Conservation (phyloP, 352 stramenopile species). For the Phytophthora constricta region DNA sequence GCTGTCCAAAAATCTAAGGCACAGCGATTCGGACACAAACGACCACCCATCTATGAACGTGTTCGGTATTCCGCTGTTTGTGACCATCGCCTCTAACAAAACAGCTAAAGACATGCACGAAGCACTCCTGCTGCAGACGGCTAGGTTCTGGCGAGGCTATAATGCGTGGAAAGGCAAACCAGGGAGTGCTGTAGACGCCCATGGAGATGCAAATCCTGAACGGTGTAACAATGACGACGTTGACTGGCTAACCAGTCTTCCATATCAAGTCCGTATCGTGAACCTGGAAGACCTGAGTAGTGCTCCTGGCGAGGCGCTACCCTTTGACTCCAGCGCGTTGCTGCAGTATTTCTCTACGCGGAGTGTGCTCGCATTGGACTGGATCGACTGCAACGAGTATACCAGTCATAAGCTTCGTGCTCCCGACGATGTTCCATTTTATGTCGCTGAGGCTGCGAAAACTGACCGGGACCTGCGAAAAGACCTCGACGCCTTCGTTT, state of each 20-base stretch:
- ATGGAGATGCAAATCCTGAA: neutral
- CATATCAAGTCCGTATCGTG: slow-evolving; percentile 64
- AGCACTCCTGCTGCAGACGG: slow-evolving; percentile 69
- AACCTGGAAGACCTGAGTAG: slow-evolving; percentile 66
- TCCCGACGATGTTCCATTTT: slow-evolving; percentile 37
- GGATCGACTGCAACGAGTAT: slow-evolving; percentile 49
- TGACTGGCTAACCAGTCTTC: slow-evolving; percentile 29
- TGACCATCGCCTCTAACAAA: slow-evolving; percentile 77
- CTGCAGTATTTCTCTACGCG: slow-evolving; percentile 76
- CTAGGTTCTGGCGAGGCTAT: slow-evolving; percentile 53
- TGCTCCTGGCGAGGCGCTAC: slow-evolving; percentile 44
- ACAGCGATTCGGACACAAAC: slow-evolving; percentile 10
- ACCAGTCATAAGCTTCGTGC: slow-evolving; percentile 25
- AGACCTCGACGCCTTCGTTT: slow-evolving; percentile 21
- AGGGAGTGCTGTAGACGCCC: too few relatives aligned
- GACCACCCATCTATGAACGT: slow-evolving; percentile 44
- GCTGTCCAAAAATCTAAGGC: slow-evolving; percentile 26
- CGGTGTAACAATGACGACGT: slow-evolving; percentile 12
- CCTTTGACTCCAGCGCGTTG: slow-evolving; percentile 56
- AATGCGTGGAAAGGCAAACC: too few relatives aligned
- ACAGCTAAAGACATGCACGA: slow-evolving; percentile 68
- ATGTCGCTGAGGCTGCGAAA: slow-evolving; percentile 43
- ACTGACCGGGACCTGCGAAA: slow-evolving; percentile 32
- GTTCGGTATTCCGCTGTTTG: slow-evolving; percentile 75
- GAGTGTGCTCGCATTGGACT: slow-evolving; percentile 84